Percentiles rank a stretch among this genome's conserved stretches.
Conservation (phyloP, 2,329 filamentous ascomycete genomes). For the Aureobasidium leucospermi region DNA sequence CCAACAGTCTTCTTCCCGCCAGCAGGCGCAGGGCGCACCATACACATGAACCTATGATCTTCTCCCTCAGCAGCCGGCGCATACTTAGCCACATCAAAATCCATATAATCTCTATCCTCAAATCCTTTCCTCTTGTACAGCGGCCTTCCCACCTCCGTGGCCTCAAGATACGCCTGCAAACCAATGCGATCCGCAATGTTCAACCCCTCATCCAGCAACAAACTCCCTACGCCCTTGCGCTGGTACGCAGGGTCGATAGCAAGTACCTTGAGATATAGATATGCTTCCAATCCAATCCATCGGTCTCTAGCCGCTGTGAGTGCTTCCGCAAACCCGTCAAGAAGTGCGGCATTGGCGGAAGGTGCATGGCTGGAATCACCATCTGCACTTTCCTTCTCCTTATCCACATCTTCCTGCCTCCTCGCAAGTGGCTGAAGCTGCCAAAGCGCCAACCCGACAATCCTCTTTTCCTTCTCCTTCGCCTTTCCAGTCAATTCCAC, state of each 20-base stretch:
- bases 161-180: slow-evolving; percentile 34
- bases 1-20: background rate
- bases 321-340: slow-evolving; percentile 20
- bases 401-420: slow-evolving; percentile 21
- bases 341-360: slow-evolving; percentile 16
- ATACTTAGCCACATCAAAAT: slow-evolving; percentile 17
- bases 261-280: slow-evolving; percentile 24
- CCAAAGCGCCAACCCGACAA: slow-evolving; percentile 19
- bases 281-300: slow-evolving; percentile 22
- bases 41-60: slow-evolving; percentile 10
- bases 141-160: slow-evolving; percentile 28
- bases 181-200: slow-evolving; percentile 33
- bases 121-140: slow-evolving; percentile 33
- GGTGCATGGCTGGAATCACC: slow-evolving; percentile 16
- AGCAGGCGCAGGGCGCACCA: background rate
- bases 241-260: slow-evolving; percentile 34
- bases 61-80: slow-evolving; percentile 8
- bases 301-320: slow-evolving; percentile 18
- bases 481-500: background rate
- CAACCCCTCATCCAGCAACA: slow-evolving; percentile 34
- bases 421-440: slow-evolving; percentile 22
- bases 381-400: slow-evolving; percentile 18
- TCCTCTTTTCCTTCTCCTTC: background rate
- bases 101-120: slow-evolving; percentile 21
- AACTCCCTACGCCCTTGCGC: slow-evolving; percentile 31